phyloP scores from a whole-genome alignment of 306 rosid genomes.

The Chamaecrista fasciculata region DNA sequence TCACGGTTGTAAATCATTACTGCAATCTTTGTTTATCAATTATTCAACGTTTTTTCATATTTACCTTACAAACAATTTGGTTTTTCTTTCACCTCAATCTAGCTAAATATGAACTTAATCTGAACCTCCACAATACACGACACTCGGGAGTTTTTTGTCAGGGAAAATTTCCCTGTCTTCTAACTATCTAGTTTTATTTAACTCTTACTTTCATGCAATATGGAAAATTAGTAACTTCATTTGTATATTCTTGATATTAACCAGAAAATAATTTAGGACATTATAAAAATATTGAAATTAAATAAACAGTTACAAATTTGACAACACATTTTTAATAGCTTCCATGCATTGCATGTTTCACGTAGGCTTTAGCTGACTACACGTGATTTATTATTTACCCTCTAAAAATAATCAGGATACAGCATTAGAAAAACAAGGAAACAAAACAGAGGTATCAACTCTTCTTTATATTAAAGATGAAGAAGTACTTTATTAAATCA shows the following conservation, averaged over 20 bases:
- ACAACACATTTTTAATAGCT: no score
- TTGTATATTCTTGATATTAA: no score
- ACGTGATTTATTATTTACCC: background rate
- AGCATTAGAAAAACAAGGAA: constrained; percentile 8
- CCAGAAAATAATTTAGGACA: no score
- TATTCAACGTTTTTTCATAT: constrained; percentile 20
- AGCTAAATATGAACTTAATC: constrained; percentile 21
- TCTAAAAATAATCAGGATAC: background rate
- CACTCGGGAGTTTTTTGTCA: background rate
- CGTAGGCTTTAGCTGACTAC: no score
- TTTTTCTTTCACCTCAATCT: background rate
- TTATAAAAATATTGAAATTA: no score
- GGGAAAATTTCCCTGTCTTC: background rate
- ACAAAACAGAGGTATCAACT: background rate
- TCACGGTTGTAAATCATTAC: background rate
- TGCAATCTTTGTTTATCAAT: constrained; percentile 1
- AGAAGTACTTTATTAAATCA: constrained; percentile 18
- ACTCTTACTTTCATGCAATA: background rate
- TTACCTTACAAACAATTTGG: background rate
- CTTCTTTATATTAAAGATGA: background rate
- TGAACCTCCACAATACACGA: background rate
- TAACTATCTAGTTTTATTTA: background rate
- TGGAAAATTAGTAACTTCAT: background rate
- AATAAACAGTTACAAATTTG: no score
- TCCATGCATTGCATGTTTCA: no score